Evolutionary conservation across 805 yeast species (phyloP), one percentile per base, ranked within the genome.

Genomic region (Starmerella cellae): DNA sequence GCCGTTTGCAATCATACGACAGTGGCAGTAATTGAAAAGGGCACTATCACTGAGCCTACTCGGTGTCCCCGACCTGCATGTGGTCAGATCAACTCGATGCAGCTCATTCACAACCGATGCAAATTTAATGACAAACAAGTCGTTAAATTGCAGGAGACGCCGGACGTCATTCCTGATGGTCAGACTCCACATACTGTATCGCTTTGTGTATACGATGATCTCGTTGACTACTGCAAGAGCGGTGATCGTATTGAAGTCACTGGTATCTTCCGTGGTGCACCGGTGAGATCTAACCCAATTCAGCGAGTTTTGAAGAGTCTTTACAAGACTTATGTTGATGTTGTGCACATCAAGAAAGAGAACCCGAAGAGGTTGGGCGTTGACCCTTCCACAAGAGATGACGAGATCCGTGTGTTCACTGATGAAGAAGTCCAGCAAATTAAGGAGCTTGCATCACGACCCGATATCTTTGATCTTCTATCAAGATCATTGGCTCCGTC

Each of bases 141-240:
- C 23, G 76, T 91, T 52, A 82, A 83, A 55, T 66, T 91, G 33
- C 98, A 91, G 63, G 98, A 91, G 62, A 85, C 95, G 0, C 95
- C 95, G 0, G 98, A 91, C 61, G 70, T 76, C 48, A 94, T 88
- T 14, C 98, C 98, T 3, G 97, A 82, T 63, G 98, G 98, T 16
- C 98, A 91, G 63, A 91, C 98, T 2, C 98, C 98, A 1, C 98
- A 91, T 61, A 79, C 95, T 13, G 82, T 91, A 37, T 83, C 94
- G 5, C 66, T 91, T 23, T 84, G 95, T 66, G 94, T 83, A 1
- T 91, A 88, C 58, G 98, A 91, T 61, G 97, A 91, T 60, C 69
- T 91, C 47, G 98, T 91, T 1, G 98, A 91, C 60, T 71, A 82
- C 41, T 81, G 94, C 55, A 74, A 94, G 54, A 96, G 98, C 8